Percentiles rank a stretch among this genome's conserved stretches.
Evolutionary conservation across 116 monocot species (phyloP).

Genomic region (Zostera marina): DNA sequence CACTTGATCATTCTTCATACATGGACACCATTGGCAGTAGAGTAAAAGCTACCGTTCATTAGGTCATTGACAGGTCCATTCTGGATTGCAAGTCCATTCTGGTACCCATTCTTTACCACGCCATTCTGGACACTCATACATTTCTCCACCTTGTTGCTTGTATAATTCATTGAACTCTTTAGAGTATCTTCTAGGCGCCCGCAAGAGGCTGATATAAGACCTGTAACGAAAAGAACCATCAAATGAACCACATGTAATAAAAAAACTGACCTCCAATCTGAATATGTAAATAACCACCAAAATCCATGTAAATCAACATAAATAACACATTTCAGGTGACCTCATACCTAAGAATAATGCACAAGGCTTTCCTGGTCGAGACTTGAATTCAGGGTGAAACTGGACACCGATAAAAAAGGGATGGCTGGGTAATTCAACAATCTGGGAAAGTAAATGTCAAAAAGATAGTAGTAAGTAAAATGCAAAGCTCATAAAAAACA

Average conservation of each 20-base stretch:
- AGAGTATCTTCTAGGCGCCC: constrained; percentile 18
- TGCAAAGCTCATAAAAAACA: background rate
- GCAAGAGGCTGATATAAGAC: constrained; percentile 39
- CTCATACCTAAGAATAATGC: constrained; percentile 10
- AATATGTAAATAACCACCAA: background rate
- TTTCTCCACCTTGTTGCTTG: background rate
- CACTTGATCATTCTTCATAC: background rate
- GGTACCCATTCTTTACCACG: constrained; percentile 2
- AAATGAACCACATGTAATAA: background rate
- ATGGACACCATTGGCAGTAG: constrained; percentile 27
- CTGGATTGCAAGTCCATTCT: constrained; percentile 21
- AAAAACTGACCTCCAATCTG: background rate
- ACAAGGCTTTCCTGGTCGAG: constrained; percentile 36
- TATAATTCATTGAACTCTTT: background rate
- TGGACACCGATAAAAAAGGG: constrained; percentile 33
- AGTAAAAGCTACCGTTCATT: constrained; percentile 10
- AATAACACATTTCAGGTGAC: background rate
- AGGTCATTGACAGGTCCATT: constrained; percentile 5
- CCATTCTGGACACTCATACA: constrained; percentile 8
- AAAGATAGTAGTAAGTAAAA: background rate
- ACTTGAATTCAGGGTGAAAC: constrained; percentile 40
- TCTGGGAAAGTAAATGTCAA: constrained; percentile 8
- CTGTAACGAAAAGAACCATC: constrained; percentile 7
- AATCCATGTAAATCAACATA: background rate
- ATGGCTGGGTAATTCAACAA: constrained; percentile 29